Conservation (phyloP, 1,139 yeast genomes). For the Debaryomycetaceae sp. region DNA sequence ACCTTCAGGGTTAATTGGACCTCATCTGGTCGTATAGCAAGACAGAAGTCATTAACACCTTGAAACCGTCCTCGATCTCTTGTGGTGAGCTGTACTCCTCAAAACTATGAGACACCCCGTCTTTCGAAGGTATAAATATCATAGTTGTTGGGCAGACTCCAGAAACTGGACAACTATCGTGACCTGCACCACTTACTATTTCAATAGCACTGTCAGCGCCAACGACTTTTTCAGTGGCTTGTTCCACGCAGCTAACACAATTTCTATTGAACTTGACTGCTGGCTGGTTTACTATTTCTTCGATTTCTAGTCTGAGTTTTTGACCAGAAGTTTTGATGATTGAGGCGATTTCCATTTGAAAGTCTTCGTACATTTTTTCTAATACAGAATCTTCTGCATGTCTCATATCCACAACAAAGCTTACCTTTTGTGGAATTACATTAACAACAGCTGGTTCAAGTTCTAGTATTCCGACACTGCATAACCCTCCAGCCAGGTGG, state of each 20-base stretch:
- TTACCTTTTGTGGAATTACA: constrained; percentile 61
- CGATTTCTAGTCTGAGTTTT: constrained; percentile 3
- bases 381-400: constrained; percentile 49
- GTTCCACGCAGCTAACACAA: constrained; percentile 45
- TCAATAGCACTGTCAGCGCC: constrained; percentile 40
- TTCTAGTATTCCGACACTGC: constrained; percentile 57
- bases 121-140: constrained; percentile 70
- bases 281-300: constrained; percentile 1
- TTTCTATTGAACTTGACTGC: constrained; percentile 55
- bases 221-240: constrained; percentile 20
- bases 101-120: constrained; percentile 71
- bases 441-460: constrained; percentile 60
- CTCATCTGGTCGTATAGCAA: constrained; percentile 46
- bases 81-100: constrained; percentile 64
- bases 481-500: constrained; percentile 49
- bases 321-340: constrained; percentile 12
- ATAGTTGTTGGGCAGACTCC: constrained; percentile 63
- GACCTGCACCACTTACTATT: constrained; percentile 71
- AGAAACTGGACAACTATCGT: constrained; percentile 63
- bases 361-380: constrained; percentile 31
- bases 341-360: constrained; percentile 23
- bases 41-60: constrained; percentile 57
- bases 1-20: no score
- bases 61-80: constrained; percentile 57
- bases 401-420: constrained; percentile 57